phyloP scores from a whole-genome alignment of 164 flowering plant genomes.

The Litsea cubeba region DNA sequence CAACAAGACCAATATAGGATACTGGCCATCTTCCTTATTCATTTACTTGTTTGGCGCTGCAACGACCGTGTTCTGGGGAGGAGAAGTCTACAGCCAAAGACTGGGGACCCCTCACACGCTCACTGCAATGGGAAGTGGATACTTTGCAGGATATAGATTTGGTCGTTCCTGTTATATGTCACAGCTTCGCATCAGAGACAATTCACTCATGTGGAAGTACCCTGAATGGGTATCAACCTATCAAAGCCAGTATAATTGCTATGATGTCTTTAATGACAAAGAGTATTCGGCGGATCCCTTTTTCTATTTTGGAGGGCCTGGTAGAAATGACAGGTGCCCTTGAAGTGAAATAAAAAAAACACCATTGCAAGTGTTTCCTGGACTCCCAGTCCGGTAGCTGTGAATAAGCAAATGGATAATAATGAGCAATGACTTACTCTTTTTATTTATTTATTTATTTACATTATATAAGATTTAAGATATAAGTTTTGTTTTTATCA shows the following conservation, averaged over 20 bases:
- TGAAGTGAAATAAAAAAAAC: not conserved
- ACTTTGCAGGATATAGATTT: not conserved
- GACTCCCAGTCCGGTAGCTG: too few relatives aligned
- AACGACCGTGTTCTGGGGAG: slow-evolving; percentile 2
- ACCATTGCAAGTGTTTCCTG: too few relatives aligned
- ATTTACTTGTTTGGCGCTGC: not conserved
- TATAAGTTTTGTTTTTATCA: too few relatives aligned
- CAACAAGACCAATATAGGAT: not conserved
- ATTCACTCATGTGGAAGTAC: not conserved
- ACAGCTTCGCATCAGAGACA: not conserved
- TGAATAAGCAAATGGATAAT: too few relatives aligned
- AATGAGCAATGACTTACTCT: too few relatives aligned
- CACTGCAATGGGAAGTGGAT: slow-evolving; percentile 19
- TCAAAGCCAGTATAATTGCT: not conserved
- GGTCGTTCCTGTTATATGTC: slow-evolving; percentile 1
- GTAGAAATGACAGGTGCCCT: not conserved
- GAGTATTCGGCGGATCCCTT: not conserved
- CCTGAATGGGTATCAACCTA: not conserved
- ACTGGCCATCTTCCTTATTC: slow-evolving; percentile 2
- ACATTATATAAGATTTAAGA: too few relatives aligned
- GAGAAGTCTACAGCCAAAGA: not conserved
- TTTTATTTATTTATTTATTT: too few relatives aligned
- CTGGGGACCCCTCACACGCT: slow-evolving; percentile 1
- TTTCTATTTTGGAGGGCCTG: slow-evolving; percentile 13
- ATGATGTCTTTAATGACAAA: not conserved